Evolutionary conservation across 768 basidiomycete genomes (phyloP).

Genomic region (Peribolospora baueri): DNA sequence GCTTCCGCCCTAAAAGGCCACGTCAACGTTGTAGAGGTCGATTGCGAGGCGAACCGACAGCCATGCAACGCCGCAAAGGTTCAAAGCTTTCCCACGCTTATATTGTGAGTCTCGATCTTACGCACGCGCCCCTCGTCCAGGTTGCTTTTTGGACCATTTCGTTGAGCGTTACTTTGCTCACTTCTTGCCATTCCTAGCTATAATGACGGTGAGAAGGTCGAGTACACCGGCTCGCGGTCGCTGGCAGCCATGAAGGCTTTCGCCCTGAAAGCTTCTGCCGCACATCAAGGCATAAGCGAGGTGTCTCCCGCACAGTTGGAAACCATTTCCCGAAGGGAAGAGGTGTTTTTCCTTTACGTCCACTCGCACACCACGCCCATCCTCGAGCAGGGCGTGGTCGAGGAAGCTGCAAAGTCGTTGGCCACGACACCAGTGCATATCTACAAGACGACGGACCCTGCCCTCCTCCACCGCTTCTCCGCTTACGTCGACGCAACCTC

Average conservation of each 20-base stretch:
- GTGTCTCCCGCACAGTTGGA: conserved; percentile 24
- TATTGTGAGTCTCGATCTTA: conserved; percentile 29
- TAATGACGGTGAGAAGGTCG: conserved; percentile 33
- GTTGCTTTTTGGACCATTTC: no score
- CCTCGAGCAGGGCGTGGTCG: conserved; percentile 27
- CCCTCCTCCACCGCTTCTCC: conserved; percentile 16
- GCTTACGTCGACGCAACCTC: conserved; percentile 11
- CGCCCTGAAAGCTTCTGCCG: conserved; percentile 35
- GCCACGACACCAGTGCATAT: conserved; percentile 28
- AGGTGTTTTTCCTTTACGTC: conserved; percentile 39
- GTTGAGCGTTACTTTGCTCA: neutral
- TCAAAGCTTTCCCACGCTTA: conserved; percentile 58
- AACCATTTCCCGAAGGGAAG: conserved; percentile 23
- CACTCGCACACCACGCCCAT: conserved; percentile 18
- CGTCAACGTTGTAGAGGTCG: conserved; percentile 57
- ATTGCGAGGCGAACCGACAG: conserved; percentile 50
- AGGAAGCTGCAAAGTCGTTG: conserved; percentile 32
- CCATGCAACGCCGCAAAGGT: conserved; percentile 46
- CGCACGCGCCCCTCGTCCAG: neutral
- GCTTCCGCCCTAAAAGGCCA: conserved; percentile 43
- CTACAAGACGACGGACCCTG: conserved; percentile 23
- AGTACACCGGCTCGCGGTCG: conserved; percentile 50
- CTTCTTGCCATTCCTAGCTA: conserved; percentile 15
- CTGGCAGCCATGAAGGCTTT: conserved; percentile 48
- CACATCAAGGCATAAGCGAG: conserved; percentile 22